Evolutionary conservation across 805 yeast genomes (phyloP).

Genomic region (Sugiyamaella chiloensis): DNA sequence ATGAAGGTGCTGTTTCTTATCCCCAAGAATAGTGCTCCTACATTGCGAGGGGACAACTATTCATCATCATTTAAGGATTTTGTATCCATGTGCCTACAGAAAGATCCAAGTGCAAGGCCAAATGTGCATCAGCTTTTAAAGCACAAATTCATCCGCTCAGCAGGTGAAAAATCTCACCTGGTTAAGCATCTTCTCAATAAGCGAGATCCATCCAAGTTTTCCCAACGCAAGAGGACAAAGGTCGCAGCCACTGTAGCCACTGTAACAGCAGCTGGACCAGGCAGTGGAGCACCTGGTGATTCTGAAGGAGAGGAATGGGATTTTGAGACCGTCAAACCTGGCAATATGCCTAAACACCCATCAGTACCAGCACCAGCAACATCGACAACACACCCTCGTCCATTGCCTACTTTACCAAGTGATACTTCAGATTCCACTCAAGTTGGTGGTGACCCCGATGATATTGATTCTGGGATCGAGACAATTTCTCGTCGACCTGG

Average conservation of each 20-base stretch:
- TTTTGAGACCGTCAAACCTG: conserved; percentile 36
- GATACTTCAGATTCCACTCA: not conserved
- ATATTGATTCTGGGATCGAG: not conserved
- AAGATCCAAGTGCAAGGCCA: conserved; percentile 65
- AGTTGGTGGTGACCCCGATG: not conserved
- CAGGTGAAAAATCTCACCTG: conserved; percentile 39
- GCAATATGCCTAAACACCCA: not conserved
- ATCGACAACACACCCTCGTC: not conserved
- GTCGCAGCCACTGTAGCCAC: conserved; percentile 2
- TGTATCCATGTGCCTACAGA: conserved; percentile 64
- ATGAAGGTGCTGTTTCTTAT: conserved; percentile 53
- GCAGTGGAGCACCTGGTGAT: conserved; percentile 8
- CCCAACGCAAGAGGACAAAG: conserved; percentile 33
- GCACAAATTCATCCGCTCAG: conserved; percentile 56
- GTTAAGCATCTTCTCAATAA: conserved; percentile 36
- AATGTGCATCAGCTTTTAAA: conserved; percentile 57
- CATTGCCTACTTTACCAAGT: not conserved
- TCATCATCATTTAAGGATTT: conserved; percentile 64
- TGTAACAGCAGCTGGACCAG: not conserved
- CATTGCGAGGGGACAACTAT: conserved; percentile 34
- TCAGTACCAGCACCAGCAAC: too few species aligned
- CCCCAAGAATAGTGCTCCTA: conserved; percentile 49
- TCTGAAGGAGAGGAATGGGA: conserved; percentile 38
- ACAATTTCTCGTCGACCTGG: not conserved
- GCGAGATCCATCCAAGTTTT: conserved; percentile 1